These are phyloP conservation scores for Suillus decipiens DNA, from an alignment of 768 basidiomycete genomes.

Conservation along the genomic window DNA sequence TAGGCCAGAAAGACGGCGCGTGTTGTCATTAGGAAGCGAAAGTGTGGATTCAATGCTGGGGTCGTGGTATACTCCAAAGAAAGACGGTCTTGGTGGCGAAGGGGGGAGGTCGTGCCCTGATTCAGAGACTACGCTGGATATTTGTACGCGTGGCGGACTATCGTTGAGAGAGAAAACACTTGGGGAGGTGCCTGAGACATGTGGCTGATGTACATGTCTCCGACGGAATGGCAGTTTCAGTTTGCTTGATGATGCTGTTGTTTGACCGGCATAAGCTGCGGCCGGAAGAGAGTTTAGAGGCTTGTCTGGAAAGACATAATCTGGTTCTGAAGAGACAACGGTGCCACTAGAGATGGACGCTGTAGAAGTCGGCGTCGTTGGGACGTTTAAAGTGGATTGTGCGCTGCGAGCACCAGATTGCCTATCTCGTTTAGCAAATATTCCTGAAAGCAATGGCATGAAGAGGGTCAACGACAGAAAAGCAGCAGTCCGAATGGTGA, in stretches of 20 bases:
- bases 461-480: slow-evolving; percentile 15
- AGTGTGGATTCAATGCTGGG: slow-evolving; percentile 56
- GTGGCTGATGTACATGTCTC: slow-evolving; percentile 28
- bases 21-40: slow-evolving; percentile 55
- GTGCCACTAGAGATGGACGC: slow-evolving; percentile 18
- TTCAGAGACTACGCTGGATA: slow-evolving; percentile 45
- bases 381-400: slow-evolving; percentile 1
- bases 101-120: slow-evolving; percentile 48
- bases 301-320: slow-evolving; percentile 32
- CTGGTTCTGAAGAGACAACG: slow-evolving; percentile 32
- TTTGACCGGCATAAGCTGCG: slow-evolving; percentile 25
- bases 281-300: slow-evolving; percentile 8
- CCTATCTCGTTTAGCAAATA: slow-evolving; percentile 29
- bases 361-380: slow-evolving; percentile 16
- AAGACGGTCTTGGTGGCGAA: slow-evolving; percentile 63
- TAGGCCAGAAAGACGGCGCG: slow-evolving; percentile 14
- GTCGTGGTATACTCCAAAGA: slow-evolving; percentile 63
- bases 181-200: slow-evolving; percentile 8
- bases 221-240: slow-evolving; percentile 47
- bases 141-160: slow-evolving; percentile 31
- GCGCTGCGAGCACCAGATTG: slow-evolving; percentile 11
- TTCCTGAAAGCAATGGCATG: slow-evolving; percentile 33
- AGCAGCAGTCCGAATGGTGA: slow-evolving; percentile 7
- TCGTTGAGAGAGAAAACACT: slow-evolving; percentile 24
- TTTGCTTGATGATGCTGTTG: slow-evolving; percentile 42